These are phyloP conservation scores for Cocos nucifera DNA, from an alignment of 176 grass and related monocot genomes.

Conservation along the genomic window DNA sequence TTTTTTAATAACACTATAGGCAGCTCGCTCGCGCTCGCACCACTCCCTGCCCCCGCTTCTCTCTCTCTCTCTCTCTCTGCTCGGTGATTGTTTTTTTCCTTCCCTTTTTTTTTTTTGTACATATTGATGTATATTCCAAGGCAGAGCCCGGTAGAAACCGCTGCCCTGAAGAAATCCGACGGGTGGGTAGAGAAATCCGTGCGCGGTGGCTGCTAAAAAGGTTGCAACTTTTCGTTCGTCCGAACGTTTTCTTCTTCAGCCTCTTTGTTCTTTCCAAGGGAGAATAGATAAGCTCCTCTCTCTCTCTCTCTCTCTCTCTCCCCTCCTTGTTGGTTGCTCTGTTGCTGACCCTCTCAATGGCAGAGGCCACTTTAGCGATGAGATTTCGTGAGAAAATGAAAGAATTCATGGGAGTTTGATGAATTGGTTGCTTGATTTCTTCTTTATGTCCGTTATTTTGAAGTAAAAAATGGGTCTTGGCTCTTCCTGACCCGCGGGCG, in stretches of 20 bases:
- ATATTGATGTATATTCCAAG: neutral
- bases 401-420: conserved; percentile 19
- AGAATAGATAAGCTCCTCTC: conserved; percentile 3
- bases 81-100: too few species aligned
- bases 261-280: conserved; percentile 3
- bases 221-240: neutral
- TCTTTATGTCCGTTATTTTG: neutral
- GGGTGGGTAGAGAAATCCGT: neutral
- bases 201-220: neutral
- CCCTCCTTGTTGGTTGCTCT: neutral
- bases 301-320: conserved; percentile 10
- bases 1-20: too few species aligned
- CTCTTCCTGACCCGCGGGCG: neutral
- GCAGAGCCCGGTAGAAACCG: neutral
- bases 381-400: conserved; percentile 14
- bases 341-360: too few species aligned
- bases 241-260: neutral
- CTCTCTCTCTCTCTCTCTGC: neutral
- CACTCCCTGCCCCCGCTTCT: neutral
- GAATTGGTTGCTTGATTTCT: conserved; percentile 4
- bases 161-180: conserved; percentile 4
- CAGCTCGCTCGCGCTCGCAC: too few species aligned
- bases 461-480: neutral
- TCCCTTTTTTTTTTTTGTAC: too few species aligned
- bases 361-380: conserved; percentile 7